Conservation (phyloP, 2,329 filamentous ascomycete species). For the Paraphaeosphaeria sporulosa region DNA sequence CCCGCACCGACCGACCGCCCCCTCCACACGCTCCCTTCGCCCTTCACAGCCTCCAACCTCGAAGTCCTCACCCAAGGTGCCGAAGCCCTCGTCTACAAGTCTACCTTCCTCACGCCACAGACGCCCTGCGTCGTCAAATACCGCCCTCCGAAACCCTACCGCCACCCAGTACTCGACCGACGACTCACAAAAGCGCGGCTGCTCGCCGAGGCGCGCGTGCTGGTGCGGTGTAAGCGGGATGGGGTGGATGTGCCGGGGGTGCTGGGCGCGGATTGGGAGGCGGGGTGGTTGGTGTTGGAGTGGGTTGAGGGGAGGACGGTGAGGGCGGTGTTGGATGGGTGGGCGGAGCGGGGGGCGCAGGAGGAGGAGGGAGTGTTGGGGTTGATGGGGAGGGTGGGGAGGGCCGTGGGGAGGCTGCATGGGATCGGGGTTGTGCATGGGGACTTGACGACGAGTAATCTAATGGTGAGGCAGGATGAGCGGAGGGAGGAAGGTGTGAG, state of each 20-base stretch:
- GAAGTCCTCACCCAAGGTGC: constrained; percentile 88
- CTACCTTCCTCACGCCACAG: constrained; percentile 74
- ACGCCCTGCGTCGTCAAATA: constrained; percentile 85
- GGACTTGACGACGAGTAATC: constrained; percentile 95
- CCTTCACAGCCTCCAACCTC: constrained; percentile 63
- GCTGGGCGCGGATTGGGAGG: constrained; percentile 71
- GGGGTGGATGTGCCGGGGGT: constrained; percentile 84
- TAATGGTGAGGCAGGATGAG: constrained; percentile 70
- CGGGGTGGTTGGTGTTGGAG: constrained; percentile 63
- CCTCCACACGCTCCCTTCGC: constrained; percentile 35
- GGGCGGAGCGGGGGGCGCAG: constrained; percentile 59
- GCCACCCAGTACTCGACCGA: constrained; percentile 86
- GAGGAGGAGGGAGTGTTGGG: constrained; percentile 42
- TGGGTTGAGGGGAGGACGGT: constrained; percentile 70
- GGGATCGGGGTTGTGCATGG: constrained; percentile 88
- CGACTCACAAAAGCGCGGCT: constrained; percentile 87
- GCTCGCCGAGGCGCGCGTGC: constrained; percentile 84
- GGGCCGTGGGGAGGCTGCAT: constrained; percentile 78
- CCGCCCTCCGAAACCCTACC: constrained; percentile 88
- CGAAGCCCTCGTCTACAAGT: constrained; percentile 92
- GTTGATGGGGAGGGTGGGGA: constrained; percentile 75
- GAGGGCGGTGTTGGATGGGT: constrained; percentile 72
- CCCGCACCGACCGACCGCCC: constrained; percentile 30
- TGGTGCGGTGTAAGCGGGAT: constrained; percentile 79
- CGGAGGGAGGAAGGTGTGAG: not conserved